Evolutionary conservation across 1,284 basidiomycete species (phyloP), one percentile per base, ranked within the genome.

Genomic region (Cerioporus squamosus): DNA sequence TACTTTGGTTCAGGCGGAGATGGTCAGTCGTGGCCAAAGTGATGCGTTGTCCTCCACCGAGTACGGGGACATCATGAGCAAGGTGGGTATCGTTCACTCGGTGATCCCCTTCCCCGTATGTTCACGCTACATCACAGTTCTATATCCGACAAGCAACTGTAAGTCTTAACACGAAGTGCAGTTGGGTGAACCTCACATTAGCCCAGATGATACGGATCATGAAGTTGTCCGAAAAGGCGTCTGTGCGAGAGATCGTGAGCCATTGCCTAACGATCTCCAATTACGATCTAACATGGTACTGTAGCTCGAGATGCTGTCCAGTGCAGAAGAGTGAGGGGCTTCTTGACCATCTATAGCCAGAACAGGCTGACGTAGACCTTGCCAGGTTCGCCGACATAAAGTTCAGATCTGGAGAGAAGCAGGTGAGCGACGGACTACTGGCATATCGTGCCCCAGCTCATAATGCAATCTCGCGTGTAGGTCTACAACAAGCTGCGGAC

Each of bases 1-100:
- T 20, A 81, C 78, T 47, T 72, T 96, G 48, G 79, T 82, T 51
- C 71, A 83, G 39, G 81, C 81, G 2, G 76, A 87, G 51, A 74
- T 96, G 23, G 79, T 95, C 15, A 72, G 76, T n/a, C 72, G 74
- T 1, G 70, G 74, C 12, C 70, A 74, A 7, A 77, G 72, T 4
- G 71, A 74, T 31, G 62, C 68, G 14, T 70, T 93, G 36, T 69
- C 67, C 18, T 83, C 85, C 1, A 93, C 91, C 2, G 85, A 91
- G 54, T 92, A 83, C 62, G 91, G 91, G 0, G 90, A 93, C 65
- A 86, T 92, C 59, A 93, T 93, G 91, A 91, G 88, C 82, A 91
- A 88, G 79, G 91, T 88, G 53, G 43, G 77, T 42, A 14, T 44
- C 2, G 24, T 36, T 12, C n/a, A 14, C 3, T n/a, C 24, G 4